phyloP scores from a whole-genome alignment of 371 early-diverging fungal species.

The Mortierella sp. region DNA sequence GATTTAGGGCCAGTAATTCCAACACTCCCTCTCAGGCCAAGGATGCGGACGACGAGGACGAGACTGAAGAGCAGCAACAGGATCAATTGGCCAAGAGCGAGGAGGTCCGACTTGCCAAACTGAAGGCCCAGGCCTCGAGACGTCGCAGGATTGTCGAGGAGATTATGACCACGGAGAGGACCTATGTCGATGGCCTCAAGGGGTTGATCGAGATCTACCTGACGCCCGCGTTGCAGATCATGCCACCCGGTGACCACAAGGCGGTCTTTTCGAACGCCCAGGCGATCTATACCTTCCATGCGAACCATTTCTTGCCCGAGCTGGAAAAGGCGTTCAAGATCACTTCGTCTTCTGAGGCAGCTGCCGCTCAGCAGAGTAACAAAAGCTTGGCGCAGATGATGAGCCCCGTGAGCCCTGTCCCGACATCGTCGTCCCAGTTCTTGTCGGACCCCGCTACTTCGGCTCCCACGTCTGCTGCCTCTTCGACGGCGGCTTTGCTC shows the following conservation, averaged over 20 bases:
- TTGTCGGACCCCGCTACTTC: neutral
- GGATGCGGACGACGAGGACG: constrained; percentile 21
- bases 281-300: constrained; percentile 77
- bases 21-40: constrained; percentile 11
- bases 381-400: neutral
- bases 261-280: constrained; percentile 79
- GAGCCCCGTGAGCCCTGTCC: constrained; percentile 24
- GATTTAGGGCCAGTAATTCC: constrained; percentile 31
- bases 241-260: constrained; percentile 62
- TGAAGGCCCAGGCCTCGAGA: constrained; percentile 57
- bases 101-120: constrained; percentile 35
- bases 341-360: neutral
- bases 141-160: constrained; percentile 70
- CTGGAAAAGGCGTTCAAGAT: constrained; percentile 62
- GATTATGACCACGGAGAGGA: constrained; percentile 82
- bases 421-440: constrained; percentile 11
- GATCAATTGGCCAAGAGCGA: constrained; percentile 21
- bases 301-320: constrained; percentile 72
- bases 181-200: constrained; percentile 79
- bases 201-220: constrained; percentile 66
- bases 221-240: constrained; percentile 36
- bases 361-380: constrained; percentile 1
- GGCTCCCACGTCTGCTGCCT: constrained; percentile 8
- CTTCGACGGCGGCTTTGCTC: constrained; percentile 1
- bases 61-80: constrained; percentile 25